Evolutionary conservation across 768 basidiomycete species (phyloP).

Genomic region (Russula sp.): DNA sequence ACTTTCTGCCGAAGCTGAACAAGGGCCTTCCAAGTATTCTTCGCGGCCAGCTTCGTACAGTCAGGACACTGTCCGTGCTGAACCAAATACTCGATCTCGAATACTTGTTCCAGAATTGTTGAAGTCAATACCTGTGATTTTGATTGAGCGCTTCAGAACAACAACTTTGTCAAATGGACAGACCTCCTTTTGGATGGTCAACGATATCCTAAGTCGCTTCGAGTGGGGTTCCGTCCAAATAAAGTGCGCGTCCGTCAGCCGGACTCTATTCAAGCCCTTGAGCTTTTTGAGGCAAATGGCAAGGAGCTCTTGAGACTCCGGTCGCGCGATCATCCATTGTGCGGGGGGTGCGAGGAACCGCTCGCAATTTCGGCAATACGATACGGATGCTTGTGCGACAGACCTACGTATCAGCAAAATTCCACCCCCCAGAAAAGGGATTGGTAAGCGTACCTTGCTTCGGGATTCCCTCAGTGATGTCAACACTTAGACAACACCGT

Average conservation of each 20-base stretch:
- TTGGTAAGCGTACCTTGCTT: slow-evolving; percentile 66
- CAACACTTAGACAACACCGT: slow-evolving; percentile 48
- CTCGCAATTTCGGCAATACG: slow-evolving; percentile 94
- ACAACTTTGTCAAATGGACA: slow-evolving; percentile 24
- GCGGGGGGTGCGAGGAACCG: slow-evolving; percentile 89
- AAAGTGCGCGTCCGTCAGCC: slow-evolving; percentile 96
- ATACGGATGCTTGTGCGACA: slow-evolving; percentile 65
- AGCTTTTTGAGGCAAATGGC: slow-evolving; percentile 94
- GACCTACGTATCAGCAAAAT: background rate
- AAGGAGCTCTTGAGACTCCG: slow-evolving; percentile 89
- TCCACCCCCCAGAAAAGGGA: background rate
- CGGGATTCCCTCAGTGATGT: slow-evolving; percentile 97
- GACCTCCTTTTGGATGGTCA: slow-evolving; percentile 99
- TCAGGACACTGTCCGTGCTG: slow-evolving; percentile 94
- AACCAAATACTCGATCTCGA: slow-evolving; percentile 93
- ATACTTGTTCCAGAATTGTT: slow-evolving; percentile 95
- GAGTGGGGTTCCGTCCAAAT: slow-evolving; percentile 99
- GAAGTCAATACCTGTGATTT: slow-evolving; percentile 71
- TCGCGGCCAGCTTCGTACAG: slow-evolving; percentile 90
- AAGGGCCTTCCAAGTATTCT: slow-evolving; percentile 97
- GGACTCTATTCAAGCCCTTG: slow-evolving; percentile 89
- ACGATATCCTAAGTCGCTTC: slow-evolving; percentile 82
- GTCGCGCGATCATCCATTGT: slow-evolving; percentile 78
- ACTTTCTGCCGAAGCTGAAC: slow-evolving; percentile 99
- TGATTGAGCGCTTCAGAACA: slow-evolving; percentile 5